phyloP scores from a whole-genome alignment of 768 basidiomycete species.

The Gymnopilus junonius region DNA sequence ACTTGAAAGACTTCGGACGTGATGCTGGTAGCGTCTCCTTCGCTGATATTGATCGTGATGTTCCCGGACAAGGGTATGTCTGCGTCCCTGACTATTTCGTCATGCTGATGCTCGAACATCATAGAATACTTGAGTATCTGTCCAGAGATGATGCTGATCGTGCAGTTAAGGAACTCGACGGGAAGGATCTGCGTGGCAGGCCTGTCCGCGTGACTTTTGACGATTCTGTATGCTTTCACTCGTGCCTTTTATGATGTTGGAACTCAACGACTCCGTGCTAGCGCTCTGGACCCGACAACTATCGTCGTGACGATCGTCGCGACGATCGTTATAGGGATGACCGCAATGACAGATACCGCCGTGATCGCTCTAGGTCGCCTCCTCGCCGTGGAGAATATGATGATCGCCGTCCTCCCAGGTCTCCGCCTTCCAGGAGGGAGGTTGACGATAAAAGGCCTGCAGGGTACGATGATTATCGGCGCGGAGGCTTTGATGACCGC shows the following conservation, averaged over 20 bases:
- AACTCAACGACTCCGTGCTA: constrained; percentile 29
- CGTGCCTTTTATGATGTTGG: background rate
- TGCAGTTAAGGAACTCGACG: constrained; percentile 87
- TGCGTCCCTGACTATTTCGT: background rate
- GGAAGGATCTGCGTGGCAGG: constrained; percentile 85
- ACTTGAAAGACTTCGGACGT: constrained; percentile 97
- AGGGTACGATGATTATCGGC: constrained; percentile 91
- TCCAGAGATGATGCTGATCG: constrained; percentile 90
- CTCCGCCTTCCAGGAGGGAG: constrained; percentile 81
- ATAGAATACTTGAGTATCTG: constrained; percentile 89
- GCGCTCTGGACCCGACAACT: constrained; percentile 74
- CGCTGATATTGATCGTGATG: constrained; percentile 92
- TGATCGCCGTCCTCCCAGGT: constrained; percentile 77
- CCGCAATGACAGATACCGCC: constrained; percentile 63
- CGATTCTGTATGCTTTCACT: constrained; percentile 52
- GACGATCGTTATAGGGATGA: constrained; percentile 59
- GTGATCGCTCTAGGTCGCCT: constrained; percentile 86
- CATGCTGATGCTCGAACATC: constrained; percentile 1
- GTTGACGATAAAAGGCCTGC: constrained; percentile 85
- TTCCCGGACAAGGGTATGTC: constrained; percentile 84
- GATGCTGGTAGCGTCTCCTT: constrained; percentile 92
- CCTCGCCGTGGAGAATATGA: constrained; percentile 72
- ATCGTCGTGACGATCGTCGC: constrained; percentile 67
- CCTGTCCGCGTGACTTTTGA: constrained; percentile 74
- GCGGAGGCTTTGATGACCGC: constrained; percentile 83